Evolutionary conservation across 169 alveolate genomes (phyloP), one percentile per base, ranked within the genome.

Genomic region (Plasmodium berghei): DNA sequence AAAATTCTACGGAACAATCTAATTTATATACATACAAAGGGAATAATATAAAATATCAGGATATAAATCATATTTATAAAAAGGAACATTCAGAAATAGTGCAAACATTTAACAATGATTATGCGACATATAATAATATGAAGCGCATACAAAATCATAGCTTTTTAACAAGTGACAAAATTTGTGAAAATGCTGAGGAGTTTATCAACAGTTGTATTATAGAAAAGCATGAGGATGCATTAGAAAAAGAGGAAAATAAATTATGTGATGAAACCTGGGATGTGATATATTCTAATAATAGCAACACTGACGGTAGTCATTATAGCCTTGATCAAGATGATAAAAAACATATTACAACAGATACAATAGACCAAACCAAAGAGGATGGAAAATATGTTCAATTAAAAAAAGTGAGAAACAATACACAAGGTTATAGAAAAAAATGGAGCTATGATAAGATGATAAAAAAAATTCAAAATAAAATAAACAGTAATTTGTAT

Each of bases 261-360:
- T 8, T 40, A 18, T 34, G 48, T 28, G 72, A 80, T 12, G 34
- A 52, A 1, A 26, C 52, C 8, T 52, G 12, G 14, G 22, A 62
- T 10, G 6, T 40, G 20, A 34, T 34, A 34, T 34, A 34, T 34
- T 12, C 16, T 9, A 26, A 66, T 9, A 45, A 66, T n/a, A 9
- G 26, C 5, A 20, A 45, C 9, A 58, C 40, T 20, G 9, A 75
- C 16, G 71, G n/a, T 14, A 18, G 28, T 16, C 42, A 75, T 6
- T 69, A 87, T 14, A 89, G 86, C 3, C 73, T 80, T 42, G 87
- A 85, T 18, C 73, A 92, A 18, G 69, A 92, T 20, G 71, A 87
- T 40, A 46, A 8, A 22, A 12, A 67, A 67, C 9, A 46, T 2
- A 52, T 12, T 14, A 8, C 20, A 16, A 52, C n/a, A 16, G 20